A percentile compares a stretch with the other conserved stretches of the same genome.
Conservation (phyloP, 495 filamentous ascomycete genomes). For the Sordaria brevicollis region DNA sequence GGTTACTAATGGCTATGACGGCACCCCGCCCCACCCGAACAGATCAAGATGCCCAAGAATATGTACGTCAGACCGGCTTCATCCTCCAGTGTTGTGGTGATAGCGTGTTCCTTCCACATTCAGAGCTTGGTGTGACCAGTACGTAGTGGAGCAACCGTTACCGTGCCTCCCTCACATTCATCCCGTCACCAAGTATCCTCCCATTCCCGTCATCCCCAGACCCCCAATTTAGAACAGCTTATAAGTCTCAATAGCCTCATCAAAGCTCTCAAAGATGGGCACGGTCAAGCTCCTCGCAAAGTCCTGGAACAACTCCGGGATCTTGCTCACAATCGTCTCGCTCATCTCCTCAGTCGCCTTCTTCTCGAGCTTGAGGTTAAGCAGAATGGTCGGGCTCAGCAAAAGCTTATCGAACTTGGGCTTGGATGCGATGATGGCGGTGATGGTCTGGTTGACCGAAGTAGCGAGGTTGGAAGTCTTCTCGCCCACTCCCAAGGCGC, state of each 20-base stretch:
- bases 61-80: background rate
- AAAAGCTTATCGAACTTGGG: slow-evolving; percentile 23
- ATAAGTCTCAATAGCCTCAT: slow-evolving; percentile 17
- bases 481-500: slow-evolving; percentile 16
- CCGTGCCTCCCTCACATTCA: background rate
- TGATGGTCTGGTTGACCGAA: slow-evolving; percentile 17
- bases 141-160: background rate
- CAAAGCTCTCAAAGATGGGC: slow-evolving; percentile 20
- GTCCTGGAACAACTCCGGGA: slow-evolving; percentile 18
- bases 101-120: background rate
- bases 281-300: slow-evolving; percentile 14
- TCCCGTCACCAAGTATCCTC: background rate
- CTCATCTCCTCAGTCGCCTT: slow-evolving; percentile 21
- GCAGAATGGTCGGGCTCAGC: slow-evolving; percentile 21
- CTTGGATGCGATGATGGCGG: slow-evolving; percentile 18
- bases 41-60: background rate
- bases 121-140: background rate
- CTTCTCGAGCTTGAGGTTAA: slow-evolving; percentile 24
- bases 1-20: background rate
- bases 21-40: background rate
- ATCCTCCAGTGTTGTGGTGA: background rate
- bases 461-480: slow-evolving; percentile 12
- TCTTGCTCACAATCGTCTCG: slow-evolving; percentile 20
- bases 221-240: background rate
- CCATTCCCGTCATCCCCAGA: background rate